Conservation (phyloP, 2,329 filamentous ascomycete genomes). For the Hymenoscyphus albidus region DNA sequence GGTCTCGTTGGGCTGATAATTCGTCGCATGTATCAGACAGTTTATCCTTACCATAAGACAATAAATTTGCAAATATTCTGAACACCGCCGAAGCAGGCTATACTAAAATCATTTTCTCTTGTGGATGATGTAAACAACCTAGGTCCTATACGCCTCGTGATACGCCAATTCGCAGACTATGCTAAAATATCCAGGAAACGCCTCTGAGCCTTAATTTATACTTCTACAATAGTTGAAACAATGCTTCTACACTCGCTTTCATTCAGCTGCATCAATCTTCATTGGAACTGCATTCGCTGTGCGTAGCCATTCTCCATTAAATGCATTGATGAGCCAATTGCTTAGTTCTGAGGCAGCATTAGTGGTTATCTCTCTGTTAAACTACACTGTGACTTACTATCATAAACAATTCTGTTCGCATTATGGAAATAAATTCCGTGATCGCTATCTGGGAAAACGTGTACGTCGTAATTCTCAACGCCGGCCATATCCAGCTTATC, state of each 20-base stretch:
- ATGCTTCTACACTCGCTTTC: background rate
- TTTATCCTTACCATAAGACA: background rate
- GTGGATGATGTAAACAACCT: background rate
- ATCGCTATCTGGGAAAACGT: constrained; percentile 94
- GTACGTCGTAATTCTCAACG: constrained; percentile 92
- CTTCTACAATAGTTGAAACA: background rate
- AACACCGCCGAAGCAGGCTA: background rate
- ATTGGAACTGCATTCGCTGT: constrained; percentile 34
- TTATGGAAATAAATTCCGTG: constrained; percentile 95
- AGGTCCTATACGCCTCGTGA: background rate
- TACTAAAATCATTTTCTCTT: background rate
- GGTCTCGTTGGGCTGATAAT: background rate
- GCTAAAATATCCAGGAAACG: background rate
- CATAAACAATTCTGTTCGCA: constrained; percentile 85
- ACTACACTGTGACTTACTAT: constrained; percentile 63
- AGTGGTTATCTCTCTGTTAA: constrained; percentile 28
- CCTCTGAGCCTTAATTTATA: background rate
- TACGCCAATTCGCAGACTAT: background rate
- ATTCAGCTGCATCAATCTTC: constrained; percentile 24
- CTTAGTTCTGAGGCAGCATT: constrained; percentile 58
- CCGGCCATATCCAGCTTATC: constrained; percentile 79
- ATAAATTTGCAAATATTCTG: background rate
- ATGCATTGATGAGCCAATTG: constrained; percentile 94
- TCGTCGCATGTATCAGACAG: background rate
- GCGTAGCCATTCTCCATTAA: constrained; percentile 88